These are phyloP conservation scores for Starmerella etchellsii DNA, from an alignment of 805 yeast genomes.

Conservation along the genomic window DNA sequence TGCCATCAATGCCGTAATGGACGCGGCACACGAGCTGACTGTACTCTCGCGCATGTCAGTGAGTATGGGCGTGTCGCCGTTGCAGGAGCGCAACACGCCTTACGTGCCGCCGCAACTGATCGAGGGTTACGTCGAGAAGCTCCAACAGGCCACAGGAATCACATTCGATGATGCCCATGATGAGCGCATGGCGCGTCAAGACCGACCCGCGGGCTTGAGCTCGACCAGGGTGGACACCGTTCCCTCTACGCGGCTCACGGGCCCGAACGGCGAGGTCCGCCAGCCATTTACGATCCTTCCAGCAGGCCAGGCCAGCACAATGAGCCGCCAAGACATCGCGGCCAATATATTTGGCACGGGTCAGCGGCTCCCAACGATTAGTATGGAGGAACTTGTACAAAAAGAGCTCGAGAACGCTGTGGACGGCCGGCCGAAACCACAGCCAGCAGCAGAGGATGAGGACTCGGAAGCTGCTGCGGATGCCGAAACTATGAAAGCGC, in stretches of 20 bases:
- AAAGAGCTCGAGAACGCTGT: constrained; percentile 79
- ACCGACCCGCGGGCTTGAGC: neutral
- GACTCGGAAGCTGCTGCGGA: constrained; percentile 58
- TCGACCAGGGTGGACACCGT: neutral
- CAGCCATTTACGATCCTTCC: constrained; percentile 62
- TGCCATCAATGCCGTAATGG: neutral
- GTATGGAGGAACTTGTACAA: constrained; percentile 82
- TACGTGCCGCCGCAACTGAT: neutral
- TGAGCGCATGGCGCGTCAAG: neutral
- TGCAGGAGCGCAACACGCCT: neutral
- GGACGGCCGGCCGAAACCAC: constrained; percentile 4
- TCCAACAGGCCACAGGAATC: neutral
- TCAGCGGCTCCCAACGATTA: constrained; percentile 83
- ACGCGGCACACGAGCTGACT: neutral
- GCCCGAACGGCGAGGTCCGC: constrained; percentile 57
- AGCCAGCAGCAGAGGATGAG: constrained; percentile 25
- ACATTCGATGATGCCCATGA: neutral
- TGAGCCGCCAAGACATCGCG: constrained; percentile 35
- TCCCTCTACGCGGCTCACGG: neutral
- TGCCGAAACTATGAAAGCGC: constrained; percentile 53
- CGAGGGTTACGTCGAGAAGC: neutral
- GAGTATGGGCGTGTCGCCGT: neutral
- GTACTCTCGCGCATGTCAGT: neutral
- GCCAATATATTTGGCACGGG: constrained; percentile 79
- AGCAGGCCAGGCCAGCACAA: constrained; percentile 21